Percentiles rank a stretch among this genome's conserved stretches.
phyloP scores from a whole-genome alignment of 2,329 filamentous ascomycete species.

The Colletotrichum lupini region DNA sequence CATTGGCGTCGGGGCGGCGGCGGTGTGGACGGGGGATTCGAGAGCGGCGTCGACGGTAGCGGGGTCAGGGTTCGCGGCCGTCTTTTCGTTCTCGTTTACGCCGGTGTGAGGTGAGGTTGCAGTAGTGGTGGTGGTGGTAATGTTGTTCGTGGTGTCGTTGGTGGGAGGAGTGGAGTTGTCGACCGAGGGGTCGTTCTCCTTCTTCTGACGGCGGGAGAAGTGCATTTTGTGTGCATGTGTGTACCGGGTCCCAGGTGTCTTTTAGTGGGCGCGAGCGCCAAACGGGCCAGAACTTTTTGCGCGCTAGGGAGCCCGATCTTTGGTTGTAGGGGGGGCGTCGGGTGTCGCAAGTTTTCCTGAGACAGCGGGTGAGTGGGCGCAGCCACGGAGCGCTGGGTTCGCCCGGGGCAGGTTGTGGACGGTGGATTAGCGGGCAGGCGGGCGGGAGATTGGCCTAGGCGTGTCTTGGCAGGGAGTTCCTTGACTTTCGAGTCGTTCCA shows the following conservation, averaged over 20 bases:
- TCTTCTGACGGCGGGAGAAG: conserved; percentile 18
- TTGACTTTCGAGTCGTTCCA: not conserved
- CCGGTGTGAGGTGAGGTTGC: not conserved
- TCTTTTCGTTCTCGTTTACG: not conserved
- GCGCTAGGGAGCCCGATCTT: not conserved
- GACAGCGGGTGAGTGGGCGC: not conserved
- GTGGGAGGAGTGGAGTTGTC: not conserved
- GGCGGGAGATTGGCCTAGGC: conserved; percentile 11
- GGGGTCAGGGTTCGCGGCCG: not conserved
- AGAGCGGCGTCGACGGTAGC: not conserved
- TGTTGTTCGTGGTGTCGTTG: not conserved
- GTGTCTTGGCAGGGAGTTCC: conserved; percentile 8
- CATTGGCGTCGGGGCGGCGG: conserved; percentile 6
- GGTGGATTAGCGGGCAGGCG: conserved; percentile 4
- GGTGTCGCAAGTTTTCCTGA: not conserved
- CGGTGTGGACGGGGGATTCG: not conserved
- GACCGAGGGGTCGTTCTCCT: not conserved
- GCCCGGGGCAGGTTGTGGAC: not conserved
- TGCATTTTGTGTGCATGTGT: conserved; percentile 1
- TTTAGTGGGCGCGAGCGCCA: not conserved
- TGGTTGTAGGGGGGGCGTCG: too few relatives aligned
- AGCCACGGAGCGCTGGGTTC: too few relatives aligned
- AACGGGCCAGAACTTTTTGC: not conserved
- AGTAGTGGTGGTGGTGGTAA: not conserved
- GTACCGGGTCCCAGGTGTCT: too few relatives aligned